Evolutionary conservation across 2,329 filamentous ascomycete genomes (phyloP).

Genomic region (Chalara sp.): DNA sequence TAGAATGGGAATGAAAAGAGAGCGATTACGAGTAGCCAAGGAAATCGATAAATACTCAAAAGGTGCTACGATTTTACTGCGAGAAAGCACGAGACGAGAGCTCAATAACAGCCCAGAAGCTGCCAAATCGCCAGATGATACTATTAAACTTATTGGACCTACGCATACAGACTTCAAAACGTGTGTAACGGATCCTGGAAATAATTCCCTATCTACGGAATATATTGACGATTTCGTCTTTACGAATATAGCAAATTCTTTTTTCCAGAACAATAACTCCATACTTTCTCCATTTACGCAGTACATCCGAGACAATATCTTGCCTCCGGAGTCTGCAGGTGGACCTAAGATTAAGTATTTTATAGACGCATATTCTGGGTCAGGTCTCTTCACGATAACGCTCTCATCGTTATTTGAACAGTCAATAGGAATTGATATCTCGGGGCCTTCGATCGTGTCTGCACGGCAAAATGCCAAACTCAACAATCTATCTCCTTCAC

Average conservation of each 20-base stretch:
- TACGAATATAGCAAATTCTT: slow-evolving; percentile 84
- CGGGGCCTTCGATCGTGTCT: slow-evolving; percentile 67
- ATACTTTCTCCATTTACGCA: slow-evolving; percentile 82
- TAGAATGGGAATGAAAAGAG: slow-evolving; percentile 67
- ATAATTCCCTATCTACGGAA: slow-evolving; percentile 76
- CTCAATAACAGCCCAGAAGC: slow-evolving; percentile 35
- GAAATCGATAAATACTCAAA: slow-evolving; percentile 67
- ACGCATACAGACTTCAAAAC: slow-evolving; percentile 71
- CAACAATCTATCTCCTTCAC: slow-evolving; percentile 62
- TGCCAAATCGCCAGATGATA: slow-evolving; percentile 21
- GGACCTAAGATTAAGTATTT: slow-evolving; percentile 64
- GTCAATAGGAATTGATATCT: slow-evolving; percentile 87
- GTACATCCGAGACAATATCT: slow-evolving; percentile 76
- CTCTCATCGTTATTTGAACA: slow-evolving; percentile 78
- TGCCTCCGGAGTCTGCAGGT: slow-evolving; percentile 41
- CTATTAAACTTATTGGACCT: slow-evolving; percentile 31
- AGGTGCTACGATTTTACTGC: slow-evolving; percentile 82
- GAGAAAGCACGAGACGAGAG: slow-evolving; percentile 73
- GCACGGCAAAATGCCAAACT: slow-evolving; percentile 72
- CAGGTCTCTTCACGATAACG: slow-evolving; percentile 93
- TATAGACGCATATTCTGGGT: slow-evolving; percentile 96
- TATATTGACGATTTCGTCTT: slow-evolving; percentile 79
- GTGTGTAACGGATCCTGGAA: slow-evolving; percentile 69
- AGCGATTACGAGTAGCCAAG: slow-evolving; percentile 67
- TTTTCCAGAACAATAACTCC: slow-evolving; percentile 99